phyloP scores from a whole-genome alignment of 371 early-diverging fungal genomes.

The Nematocida ausubeli region DNA sequence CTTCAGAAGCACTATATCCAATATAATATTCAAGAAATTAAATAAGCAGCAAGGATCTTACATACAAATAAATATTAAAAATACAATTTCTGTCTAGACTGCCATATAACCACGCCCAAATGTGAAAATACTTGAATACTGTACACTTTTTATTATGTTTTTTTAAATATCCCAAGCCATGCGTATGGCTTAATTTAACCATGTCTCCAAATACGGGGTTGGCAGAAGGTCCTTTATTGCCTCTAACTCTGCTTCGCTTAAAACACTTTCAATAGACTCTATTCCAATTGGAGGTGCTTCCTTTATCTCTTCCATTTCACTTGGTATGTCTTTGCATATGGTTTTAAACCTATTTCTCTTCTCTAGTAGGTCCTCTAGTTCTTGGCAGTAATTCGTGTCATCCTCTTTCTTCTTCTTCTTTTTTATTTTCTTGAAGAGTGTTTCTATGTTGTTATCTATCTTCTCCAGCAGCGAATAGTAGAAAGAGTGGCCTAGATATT shows the following conservation, averaged over 20 bases:
- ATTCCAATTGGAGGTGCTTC: neutral
- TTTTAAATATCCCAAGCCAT: too few species aligned
- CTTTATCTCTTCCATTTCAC: neutral
- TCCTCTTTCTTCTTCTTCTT: constrained; percentile 59
- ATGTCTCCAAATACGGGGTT: neutral
- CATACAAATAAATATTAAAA: too few species aligned
- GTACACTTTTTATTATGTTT: too few species aligned
- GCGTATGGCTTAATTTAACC: constrained; percentile 1
- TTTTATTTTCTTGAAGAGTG: constrained; percentile 32
- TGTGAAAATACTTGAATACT: too few species aligned
- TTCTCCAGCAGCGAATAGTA: constrained; percentile 1
- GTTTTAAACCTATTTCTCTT: constrained; percentile 28
- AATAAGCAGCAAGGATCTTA: too few species aligned
- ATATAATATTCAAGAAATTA: too few species aligned
- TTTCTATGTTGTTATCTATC: constrained; percentile 29
- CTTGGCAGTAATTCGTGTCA: constrained; percentile 26
- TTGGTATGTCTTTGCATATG: constrained; percentile 3
- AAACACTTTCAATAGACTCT: neutral
- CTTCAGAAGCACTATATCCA: too few species aligned
- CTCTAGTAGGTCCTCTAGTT: constrained; percentile 41
- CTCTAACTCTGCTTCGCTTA: neutral
- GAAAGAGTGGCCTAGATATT: neutral
- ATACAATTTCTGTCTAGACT: too few species aligned
- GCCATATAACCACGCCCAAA: too few species aligned
- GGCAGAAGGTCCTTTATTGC: neutral